phyloP scores from a whole-genome alignment of 2,329 filamentous ascomycete genomes.

The Chrysosporium queenslandicum region DNA sequence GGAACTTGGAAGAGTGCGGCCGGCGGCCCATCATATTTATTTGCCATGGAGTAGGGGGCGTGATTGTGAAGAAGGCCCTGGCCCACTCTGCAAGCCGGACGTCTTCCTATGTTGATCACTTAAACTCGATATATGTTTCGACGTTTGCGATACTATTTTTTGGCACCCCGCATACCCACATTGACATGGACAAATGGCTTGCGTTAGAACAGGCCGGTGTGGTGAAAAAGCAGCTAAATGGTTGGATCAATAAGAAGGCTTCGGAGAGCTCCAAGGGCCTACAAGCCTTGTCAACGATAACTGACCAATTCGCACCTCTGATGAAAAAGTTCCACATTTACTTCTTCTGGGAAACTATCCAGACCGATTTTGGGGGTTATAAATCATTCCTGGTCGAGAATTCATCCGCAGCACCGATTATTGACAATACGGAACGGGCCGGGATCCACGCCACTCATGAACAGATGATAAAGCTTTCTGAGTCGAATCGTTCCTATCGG shows the following conservation, averaged over 20 bases:
- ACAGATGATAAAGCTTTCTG: constrained; percentile 26
- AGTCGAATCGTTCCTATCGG: constrained; percentile 16
- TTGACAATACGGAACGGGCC: constrained; percentile 29
- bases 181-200: background rate
- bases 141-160: constrained; percentile 32
- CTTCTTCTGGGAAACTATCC: constrained; percentile 35
- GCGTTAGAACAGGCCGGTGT: background rate
- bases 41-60: constrained; percentile 32
- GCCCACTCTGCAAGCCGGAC: background rate
- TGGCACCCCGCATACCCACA: constrained; percentile 28
- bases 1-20: background rate
- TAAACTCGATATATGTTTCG: constrained; percentile 20
- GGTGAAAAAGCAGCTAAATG: background rate
- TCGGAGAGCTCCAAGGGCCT: constrained; percentile 37
- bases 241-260: constrained; percentile 19
- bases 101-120: constrained; percentile 15
- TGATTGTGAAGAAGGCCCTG: constrained; percentile 29
- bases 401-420: constrained; percentile 25
- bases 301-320: constrained; percentile 30
- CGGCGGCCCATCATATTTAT: constrained; percentile 31
- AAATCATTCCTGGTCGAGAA: constrained; percentile 28
- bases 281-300: constrained; percentile 33
- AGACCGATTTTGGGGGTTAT: constrained; percentile 29
- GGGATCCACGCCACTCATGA: constrained; percentile 28
- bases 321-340: constrained; percentile 31